phyloP scores from a whole-genome alignment of 2,329 filamentous ascomycete species.

The Fusarium sororula region DNA sequence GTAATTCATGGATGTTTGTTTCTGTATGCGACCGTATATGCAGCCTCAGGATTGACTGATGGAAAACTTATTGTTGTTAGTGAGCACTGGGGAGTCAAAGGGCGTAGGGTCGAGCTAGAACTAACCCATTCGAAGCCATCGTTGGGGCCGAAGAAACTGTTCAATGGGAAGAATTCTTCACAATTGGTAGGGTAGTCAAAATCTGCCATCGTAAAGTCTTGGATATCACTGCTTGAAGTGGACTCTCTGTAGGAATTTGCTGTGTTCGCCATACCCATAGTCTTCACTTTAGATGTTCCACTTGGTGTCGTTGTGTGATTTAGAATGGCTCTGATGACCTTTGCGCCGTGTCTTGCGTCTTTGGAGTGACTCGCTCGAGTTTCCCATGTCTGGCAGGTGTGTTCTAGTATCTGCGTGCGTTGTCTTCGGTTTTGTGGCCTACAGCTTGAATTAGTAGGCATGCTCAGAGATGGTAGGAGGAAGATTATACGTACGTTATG shows the following conservation, averaged over 20 bases:
- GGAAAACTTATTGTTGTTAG: slow-evolving; percentile 32
- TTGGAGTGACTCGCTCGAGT: slow-evolving; percentile 49
- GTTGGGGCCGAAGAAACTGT: slow-evolving; percentile 48
- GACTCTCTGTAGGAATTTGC: not conserved
- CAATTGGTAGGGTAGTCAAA: slow-evolving; percentile 40
- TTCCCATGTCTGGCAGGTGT: slow-evolving; percentile 55
- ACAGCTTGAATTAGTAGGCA: slow-evolving; percentile 9
- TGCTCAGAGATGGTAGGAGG: not conserved
- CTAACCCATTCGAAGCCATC: slow-evolving; percentile 54
- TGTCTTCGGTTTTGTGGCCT: slow-evolving; percentile 46
- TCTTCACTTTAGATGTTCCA: not conserved
- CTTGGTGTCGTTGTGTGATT: slow-evolving; percentile 45
- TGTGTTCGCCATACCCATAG: not conserved
- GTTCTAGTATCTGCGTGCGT: slow-evolving; percentile 50
- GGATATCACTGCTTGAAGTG: not conserved
- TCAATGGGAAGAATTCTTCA: slow-evolving; percentile 48
- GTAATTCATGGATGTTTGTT: not conserved
- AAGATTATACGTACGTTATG: slow-evolving; percentile 44
- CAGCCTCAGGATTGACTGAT: slow-evolving; percentile 41
- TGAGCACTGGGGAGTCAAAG: not conserved
- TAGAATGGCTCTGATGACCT: slow-evolving; percentile 55
- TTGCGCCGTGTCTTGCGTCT: slow-evolving; percentile 55
- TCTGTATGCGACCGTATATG: slow-evolving; percentile 4
- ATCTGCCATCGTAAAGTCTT: slow-evolving; percentile 20
- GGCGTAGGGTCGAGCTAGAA: not conserved